These are phyloP conservation scores for Pseudomonodictys pantanalensis DNA, from an alignment of 495 filamentous ascomycete genomes.

Conservation along the genomic window DNA sequence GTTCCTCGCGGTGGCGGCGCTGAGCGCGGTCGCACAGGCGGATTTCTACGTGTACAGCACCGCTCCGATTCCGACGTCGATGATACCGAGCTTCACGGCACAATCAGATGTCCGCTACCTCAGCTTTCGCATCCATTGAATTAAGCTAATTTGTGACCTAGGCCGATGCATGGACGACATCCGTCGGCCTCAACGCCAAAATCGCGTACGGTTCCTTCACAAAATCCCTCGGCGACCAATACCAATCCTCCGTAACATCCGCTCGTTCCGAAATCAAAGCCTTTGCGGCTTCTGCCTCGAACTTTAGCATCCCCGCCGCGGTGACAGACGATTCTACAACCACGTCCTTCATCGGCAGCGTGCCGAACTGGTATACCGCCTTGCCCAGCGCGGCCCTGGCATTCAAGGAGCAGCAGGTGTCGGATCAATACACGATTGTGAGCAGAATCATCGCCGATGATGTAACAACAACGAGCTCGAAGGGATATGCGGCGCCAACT, in stretches of 20 bases:
- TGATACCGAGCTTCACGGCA: not conserved
- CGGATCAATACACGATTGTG: not conserved
- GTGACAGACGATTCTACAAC: not conserved
- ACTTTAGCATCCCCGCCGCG: not conserved
- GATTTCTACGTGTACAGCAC: not conserved
- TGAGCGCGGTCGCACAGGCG: not conserved
- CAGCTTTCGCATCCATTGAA: not conserved
- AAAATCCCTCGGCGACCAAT: not conserved
- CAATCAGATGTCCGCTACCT: not conserved
- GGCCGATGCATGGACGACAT: not conserved
- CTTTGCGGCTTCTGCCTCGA: not conserved
- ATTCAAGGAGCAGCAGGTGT: not conserved
- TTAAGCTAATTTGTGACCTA: not conserved
- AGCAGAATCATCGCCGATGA: not conserved
- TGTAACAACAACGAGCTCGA: not conserved
- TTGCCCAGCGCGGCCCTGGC: not conserved
- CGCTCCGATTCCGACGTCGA: not conserved
- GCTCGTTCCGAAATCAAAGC: not conserved
- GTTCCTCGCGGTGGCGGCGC: not conserved
- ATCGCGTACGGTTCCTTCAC: not conserved
- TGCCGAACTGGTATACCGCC: not conserved
- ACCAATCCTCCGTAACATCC: not conserved
- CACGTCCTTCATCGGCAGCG: not conserved
- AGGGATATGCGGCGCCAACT: not conserved
- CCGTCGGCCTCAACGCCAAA: not conserved